These are phyloP conservation scores for Neocatenulostroma microsporum DNA, from an alignment of 2,329 filamentous ascomycete genomes.

Conservation along the genomic window DNA sequence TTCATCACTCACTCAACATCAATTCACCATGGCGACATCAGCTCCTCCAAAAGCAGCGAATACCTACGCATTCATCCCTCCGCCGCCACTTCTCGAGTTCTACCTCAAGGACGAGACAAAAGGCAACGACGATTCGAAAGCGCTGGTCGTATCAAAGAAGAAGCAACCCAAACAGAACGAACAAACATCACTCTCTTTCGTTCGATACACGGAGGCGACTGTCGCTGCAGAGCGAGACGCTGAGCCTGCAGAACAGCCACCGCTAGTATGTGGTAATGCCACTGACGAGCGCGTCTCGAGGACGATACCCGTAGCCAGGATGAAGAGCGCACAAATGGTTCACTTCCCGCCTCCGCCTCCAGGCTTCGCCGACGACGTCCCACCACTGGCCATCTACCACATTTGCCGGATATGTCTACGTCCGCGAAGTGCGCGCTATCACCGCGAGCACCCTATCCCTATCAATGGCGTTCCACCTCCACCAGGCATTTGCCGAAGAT, in stretches of 20 bases:
- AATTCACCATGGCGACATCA: constrained; percentile 6
- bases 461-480: constrained; percentile 24
- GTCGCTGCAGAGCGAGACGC: too few relatives aligned
- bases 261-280: constrained; percentile 2
- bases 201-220: too few relatives aligned
- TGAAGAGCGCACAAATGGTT: background rate
- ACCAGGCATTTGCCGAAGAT: constrained; percentile 29
- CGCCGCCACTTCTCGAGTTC: constrained; percentile 23
- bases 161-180: constrained; percentile 5
- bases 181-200: constrained; percentile 2
- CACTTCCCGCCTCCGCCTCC: constrained; percentile 1
- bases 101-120: constrained; percentile 10
- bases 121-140: constrained; percentile 6
- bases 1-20: constrained; percentile 1
- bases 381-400: constrained; percentile 27
- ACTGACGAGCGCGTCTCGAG: constrained; percentile 6
- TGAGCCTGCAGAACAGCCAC: background rate
- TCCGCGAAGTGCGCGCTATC: constrained; percentile 27
- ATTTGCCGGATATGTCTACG: constrained; percentile 28
- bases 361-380: constrained; percentile 10
- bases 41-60: constrained; percentile 1
- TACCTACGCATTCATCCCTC: constrained; percentile 15
- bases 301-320: background rate
- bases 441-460: constrained; percentile 27
- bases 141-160: constrained; percentile 4